A percentile compares a stretch with the other conserved stretches of the same genome.
phyloP scores from a whole-genome alignment of 1,284 basidiomycete species.

The Ustilago trichophora region DNA sequence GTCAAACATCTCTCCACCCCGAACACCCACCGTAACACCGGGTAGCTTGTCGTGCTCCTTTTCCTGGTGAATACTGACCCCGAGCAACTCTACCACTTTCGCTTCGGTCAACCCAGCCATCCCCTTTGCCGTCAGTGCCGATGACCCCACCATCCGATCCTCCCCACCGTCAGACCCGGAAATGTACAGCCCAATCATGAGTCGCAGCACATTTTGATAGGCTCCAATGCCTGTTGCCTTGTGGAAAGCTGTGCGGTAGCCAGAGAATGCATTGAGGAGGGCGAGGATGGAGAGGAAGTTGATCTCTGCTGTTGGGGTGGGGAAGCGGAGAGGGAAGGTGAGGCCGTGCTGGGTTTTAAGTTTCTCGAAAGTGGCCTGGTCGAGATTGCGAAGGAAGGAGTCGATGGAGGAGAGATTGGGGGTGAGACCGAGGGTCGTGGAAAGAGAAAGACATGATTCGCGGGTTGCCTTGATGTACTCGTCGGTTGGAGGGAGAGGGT shows the following conservation, averaged over 20 bases:
- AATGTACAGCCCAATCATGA: slow-evolving; percentile 58
- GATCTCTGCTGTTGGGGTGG: slow-evolving; percentile 42
- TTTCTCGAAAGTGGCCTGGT: slow-evolving; percentile 9
- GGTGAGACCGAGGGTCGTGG: slow-evolving; percentile 1
- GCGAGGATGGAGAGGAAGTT: slow-evolving; percentile 59
- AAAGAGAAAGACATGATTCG: slow-evolving; percentile 8
- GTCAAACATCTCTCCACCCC: slow-evolving; percentile 77
- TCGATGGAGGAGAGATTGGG: slow-evolving; percentile 39
- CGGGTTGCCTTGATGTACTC: slow-evolving; percentile 23
- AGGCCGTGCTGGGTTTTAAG: slow-evolving; percentile 53
- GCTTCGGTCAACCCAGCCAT: slow-evolving; percentile 30
- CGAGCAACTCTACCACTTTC: slow-evolving; percentile 45
- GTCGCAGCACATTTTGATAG: slow-evolving; percentile 53
- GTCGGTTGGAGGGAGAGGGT: slow-evolving; percentile 12
- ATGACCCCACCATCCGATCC: slow-evolving; percentile 12
- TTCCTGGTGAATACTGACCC: slow-evolving; percentile 70
- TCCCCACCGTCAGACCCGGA: slow-evolving; percentile 16
- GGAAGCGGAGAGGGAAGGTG: slow-evolving; percentile 55
- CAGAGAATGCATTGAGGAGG: slow-evolving; percentile 58
- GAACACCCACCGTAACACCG: slow-evolving; percentile 77
- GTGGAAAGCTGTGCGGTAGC: slow-evolving; percentile 57
- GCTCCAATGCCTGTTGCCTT: slow-evolving; percentile 48
- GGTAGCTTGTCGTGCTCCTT: slow-evolving; percentile 75
- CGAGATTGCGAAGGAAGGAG: slow-evolving; percentile 37
- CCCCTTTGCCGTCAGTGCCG: slow-evolving; percentile 30